Evolutionary conservation across 164 flowering plant genomes (phyloP).

Genomic region (Piper betle): DNA sequence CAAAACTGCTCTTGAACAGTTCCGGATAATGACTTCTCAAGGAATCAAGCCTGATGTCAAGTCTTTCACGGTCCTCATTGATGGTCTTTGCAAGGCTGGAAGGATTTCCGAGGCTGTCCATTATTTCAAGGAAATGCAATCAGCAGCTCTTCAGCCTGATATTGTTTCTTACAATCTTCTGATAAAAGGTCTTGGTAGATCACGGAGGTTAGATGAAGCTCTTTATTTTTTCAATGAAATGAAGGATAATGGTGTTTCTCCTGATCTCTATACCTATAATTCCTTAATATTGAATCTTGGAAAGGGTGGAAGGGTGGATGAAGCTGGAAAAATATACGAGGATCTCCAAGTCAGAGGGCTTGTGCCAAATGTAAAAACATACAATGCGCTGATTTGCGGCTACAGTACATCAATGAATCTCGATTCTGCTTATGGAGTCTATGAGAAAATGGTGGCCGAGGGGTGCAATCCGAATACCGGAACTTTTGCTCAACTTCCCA

Average conservation of each 20-base stretch:
- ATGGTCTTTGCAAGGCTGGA: constrained; percentile 62
- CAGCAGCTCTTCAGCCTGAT: constrained; percentile 59
- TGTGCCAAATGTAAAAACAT: constrained; percentile 74
- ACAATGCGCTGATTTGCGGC: constrained; percentile 80
- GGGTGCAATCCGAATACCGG: constrained; percentile 77
- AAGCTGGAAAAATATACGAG: constrained; percentile 62
- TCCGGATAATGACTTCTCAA: constrained; percentile 56
- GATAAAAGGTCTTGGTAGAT: constrained; percentile 69
- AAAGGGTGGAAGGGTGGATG: constrained; percentile 57
- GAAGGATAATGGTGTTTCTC: constrained; percentile 40
- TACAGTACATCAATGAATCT: constrained; percentile 52
- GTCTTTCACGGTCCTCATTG: constrained; percentile 70
- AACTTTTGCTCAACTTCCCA: constrained; percentile 86
- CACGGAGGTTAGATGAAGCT: constrained; percentile 60
- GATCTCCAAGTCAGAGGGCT: constrained; percentile 50
- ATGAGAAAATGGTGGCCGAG: constrained; percentile 70
- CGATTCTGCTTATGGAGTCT: constrained; percentile 65
- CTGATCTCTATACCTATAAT: constrained; percentile 76
- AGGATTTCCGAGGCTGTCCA: constrained; percentile 56
- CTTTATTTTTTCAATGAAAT: constrained; percentile 58
- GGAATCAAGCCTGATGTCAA: constrained; percentile 79
- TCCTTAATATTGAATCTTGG: constrained; percentile 70
- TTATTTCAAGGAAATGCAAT: constrained; percentile 59
- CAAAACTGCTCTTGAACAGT: constrained; percentile 46
- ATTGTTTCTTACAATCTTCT: constrained; percentile 63